A percentile compares a stretch with the other conserved stretches of the same genome.
These are phyloP conservation scores for Huiozyma sinensis DNA, from an alignment of 805 yeast species.

Conservation along the genomic window DNA sequence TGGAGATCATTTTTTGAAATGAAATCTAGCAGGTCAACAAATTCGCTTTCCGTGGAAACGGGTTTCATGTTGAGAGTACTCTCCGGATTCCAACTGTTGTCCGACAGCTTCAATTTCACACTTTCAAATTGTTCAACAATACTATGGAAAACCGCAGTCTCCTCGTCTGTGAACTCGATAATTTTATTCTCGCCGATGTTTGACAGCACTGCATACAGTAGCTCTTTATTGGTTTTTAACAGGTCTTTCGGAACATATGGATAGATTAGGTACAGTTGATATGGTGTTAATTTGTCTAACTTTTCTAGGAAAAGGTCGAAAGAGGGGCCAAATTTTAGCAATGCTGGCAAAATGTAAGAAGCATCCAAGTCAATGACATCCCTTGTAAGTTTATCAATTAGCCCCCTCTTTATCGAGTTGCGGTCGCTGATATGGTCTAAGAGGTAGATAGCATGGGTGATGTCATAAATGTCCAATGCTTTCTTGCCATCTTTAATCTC, in stretches of 20 bases:
- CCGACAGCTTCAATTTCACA: conserved; percentile 2
- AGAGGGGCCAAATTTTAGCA: conserved; percentile 7
- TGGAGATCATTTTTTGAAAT: conserved; percentile 30
- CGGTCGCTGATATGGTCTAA: conserved; percentile 12
- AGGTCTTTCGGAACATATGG: conserved; percentile 7
- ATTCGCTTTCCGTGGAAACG: conserved; percentile 3
- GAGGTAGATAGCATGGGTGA: conserved; percentile 19
- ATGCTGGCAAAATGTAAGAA: conserved; percentile 6
- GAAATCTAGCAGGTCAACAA: conserved; percentile 11
- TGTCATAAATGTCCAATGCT: conserved; percentile 9
- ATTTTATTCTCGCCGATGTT: conserved; percentile 9
- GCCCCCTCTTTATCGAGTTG: conserved; percentile 2
- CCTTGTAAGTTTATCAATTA: conserved; percentile 8
- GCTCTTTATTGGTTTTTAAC: conserved; percentile 1
- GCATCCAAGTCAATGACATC: conserved; percentile 10
- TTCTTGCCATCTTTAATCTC: conserved; percentile 28
- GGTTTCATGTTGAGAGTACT: not conserved
- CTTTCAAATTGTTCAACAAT: conserved; percentile 1
- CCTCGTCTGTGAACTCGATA: conserved; percentile 7
- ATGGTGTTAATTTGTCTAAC: conserved; percentile 9
- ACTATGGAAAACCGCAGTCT: conserved; percentile 5
- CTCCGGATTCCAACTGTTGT: not conserved
- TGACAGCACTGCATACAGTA: conserved; percentile 9
- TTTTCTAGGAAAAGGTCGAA: conserved; percentile 6
- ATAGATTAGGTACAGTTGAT: conserved; percentile 11